These are phyloP conservation scores for Arctostaphylos glauca DNA, from an alignment of 148 eudicot genomes.

Conservation along the genomic window DNA sequence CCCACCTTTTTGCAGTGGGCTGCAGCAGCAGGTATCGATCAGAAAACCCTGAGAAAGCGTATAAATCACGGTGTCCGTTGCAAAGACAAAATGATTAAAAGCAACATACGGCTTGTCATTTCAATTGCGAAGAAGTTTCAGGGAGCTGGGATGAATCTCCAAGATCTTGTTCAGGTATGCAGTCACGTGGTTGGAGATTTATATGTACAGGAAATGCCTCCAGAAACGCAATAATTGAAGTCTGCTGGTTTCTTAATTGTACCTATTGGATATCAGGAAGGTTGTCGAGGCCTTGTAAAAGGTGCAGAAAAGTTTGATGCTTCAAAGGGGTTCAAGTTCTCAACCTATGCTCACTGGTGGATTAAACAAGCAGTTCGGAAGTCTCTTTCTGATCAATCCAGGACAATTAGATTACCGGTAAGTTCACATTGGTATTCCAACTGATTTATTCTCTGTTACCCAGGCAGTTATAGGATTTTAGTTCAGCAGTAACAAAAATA, in stretches of 20 bases:
- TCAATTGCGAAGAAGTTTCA: conserved; percentile 90
- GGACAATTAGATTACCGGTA: conserved; percentile 87
- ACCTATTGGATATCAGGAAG: conserved; percentile 58
- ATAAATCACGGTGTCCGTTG: conserved; percentile 66
- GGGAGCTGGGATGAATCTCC: conserved; percentile 81
- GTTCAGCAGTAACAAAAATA: too few species aligned
- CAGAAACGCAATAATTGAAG: background rate
- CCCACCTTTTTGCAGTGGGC: conserved; percentile 85
- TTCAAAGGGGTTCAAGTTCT: conserved; percentile 89
- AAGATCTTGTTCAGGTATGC: conserved; percentile 90
- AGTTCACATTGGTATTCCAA: conserved; percentile 17
- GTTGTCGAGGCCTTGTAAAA: conserved; percentile 81
- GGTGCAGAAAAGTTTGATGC: conserved; percentile 97
- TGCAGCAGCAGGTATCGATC: conserved; percentile 77
- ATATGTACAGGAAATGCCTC: background rate
- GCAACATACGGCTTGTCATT: conserved; percentile 91
- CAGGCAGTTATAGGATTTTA: too few species aligned
- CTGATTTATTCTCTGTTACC: background rate
- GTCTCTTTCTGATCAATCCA: conserved; percentile 78
- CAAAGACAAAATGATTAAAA: conserved; percentile 87
- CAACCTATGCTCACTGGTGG: conserved; percentile 99
- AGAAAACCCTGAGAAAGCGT: conserved; percentile 64
- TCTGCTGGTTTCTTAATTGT: background rate
- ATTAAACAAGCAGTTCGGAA: conserved; percentile 90
- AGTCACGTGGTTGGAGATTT: background rate